phyloP scores from a whole-genome alignment of 768 basidiomycete species.

The Pleurotus pulmonarius region DNA sequence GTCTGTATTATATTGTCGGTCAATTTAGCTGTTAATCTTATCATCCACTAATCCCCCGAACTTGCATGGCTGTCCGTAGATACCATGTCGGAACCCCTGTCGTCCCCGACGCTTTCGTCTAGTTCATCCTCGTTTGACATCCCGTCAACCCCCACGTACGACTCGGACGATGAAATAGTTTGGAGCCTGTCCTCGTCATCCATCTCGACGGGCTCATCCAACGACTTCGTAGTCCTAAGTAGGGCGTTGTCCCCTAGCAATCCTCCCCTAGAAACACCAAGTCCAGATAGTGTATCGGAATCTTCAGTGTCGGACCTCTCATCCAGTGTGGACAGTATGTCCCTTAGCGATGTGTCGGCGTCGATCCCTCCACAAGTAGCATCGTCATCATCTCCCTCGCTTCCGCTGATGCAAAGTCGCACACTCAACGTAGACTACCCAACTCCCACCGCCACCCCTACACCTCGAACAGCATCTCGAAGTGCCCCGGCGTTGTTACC shows the following conservation, averaged over 20 bases:
- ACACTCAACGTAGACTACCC: not conserved
- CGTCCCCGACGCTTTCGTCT: slow-evolving; percentile 19
- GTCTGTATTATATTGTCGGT: not conserved
- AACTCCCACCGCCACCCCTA: not conserved
- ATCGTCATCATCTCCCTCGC: not conserved
- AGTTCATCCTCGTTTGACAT: slow-evolving; percentile 21
- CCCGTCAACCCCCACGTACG: slow-evolving; percentile 18
- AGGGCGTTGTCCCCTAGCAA: slow-evolving; percentile 22
- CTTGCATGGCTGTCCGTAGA: not conserved
- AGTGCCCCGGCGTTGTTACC: not conserved
- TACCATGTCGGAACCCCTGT: slow-evolving; percentile 12
- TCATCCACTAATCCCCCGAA: not conserved
- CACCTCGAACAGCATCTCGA: not conserved
- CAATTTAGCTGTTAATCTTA: not conserved
- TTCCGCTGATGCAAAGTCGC: slow-evolving; percentile 3
- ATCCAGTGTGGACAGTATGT: not conserved
- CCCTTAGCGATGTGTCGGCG: not conserved
- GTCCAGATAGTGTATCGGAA: not conserved
- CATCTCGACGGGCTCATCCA: slow-evolving; percentile 33
- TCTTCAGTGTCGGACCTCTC: not conserved
- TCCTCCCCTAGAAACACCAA: not conserved
- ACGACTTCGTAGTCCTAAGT: slow-evolving; percentile 50
- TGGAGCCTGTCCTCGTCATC: slow-evolving; percentile 33
- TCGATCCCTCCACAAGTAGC: not conserved
- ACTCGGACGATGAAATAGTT: slow-evolving; percentile 57